phyloP scores from a whole-genome alignment of 495 filamentous ascomycete species.

The Cryomyces minteri region DNA sequence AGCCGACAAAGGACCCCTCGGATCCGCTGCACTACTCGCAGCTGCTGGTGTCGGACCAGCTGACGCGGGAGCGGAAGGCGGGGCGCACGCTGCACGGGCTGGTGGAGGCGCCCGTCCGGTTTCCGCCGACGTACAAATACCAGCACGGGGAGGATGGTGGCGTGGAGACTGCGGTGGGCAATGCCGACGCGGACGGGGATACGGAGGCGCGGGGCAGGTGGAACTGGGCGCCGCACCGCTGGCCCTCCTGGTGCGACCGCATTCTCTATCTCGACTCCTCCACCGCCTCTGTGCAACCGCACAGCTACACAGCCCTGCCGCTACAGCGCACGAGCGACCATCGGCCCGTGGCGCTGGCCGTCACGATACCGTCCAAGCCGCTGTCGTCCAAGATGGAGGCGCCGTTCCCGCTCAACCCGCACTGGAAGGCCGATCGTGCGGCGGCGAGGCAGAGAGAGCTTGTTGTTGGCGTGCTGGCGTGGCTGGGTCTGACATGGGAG shows the following conservation, averaged over 20 bases:
- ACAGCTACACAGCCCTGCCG: conserved; percentile 55
- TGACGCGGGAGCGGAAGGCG: conserved; percentile 44
- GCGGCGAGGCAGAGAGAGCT: conserved; percentile 35
- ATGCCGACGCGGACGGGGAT: conserved; percentile 9
- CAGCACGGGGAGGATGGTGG: conserved; percentile 18
- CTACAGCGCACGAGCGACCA: conserved; percentile 68
- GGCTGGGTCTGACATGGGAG: conserved; percentile 42
- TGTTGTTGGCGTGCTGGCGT: conserved; percentile 36
- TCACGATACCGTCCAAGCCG: conserved; percentile 33
- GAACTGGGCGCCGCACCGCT: conserved; percentile 62
- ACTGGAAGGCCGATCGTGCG: conserved; percentile 29
- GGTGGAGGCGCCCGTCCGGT: conserved; percentile 50
- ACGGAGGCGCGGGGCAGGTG: conserved; percentile 21
- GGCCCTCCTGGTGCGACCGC: conserved; percentile 89
- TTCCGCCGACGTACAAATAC: conserved; percentile 91
- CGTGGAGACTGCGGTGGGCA: conserved; percentile 16
- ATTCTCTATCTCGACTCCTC: conserved; percentile 45
- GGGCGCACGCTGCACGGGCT: conserved; percentile 58
- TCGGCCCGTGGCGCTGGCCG: conserved; percentile 53
- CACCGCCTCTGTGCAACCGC: conserved; percentile 14
- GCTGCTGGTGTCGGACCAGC: conserved; percentile 60
- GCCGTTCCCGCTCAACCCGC: conserved; percentile 35
- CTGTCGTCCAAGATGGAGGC: conserved; percentile 16
- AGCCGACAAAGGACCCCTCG: conserved; percentile 30
- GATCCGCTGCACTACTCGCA: conserved; percentile 34